phyloP scores from a whole-genome alignment of 495 filamentous ascomycete genomes.

The Penicillium lividum region DNA sequence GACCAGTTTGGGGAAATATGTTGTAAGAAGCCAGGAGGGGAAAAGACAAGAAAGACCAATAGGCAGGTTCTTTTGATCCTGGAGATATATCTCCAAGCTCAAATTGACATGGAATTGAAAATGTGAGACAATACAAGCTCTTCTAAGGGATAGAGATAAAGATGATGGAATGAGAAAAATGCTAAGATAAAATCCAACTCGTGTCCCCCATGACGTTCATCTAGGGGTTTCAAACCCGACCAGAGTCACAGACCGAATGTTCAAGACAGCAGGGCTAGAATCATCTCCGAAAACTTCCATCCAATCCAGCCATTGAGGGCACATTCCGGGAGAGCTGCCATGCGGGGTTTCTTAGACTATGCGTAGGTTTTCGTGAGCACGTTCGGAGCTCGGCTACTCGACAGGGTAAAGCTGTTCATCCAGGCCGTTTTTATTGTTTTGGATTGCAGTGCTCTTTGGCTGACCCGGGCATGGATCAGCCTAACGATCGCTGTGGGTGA shows the following conservation, averaged over 20 bases:
- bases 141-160: neutral
- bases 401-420: neutral
- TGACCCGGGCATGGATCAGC: constrained; percentile 7
- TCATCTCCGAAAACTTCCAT: constrained; percentile 25
- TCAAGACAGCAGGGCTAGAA: constrained; percentile 2
- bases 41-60: neutral
- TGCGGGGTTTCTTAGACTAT: constrained; percentile 22
- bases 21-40: neutral
- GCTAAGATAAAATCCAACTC: neutral
- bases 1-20: neutral
- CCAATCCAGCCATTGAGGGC: constrained; percentile 27
- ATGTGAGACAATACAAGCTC: constrained; percentile 16
- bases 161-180: neutral
- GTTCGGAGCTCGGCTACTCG: neutral
- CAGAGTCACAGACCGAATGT: constrained; percentile 16
- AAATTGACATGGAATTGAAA: neutral
- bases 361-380: neutral
- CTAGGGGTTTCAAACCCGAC: constrained; percentile 23
- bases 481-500: constrained; percentile 7
- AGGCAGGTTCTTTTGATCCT: neutral
- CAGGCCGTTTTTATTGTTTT: constrained; percentile 3
- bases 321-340: constrained; percentile 10
- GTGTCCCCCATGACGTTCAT: constrained; percentile 1
- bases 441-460: neutral
- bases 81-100: neutral